Conservation (phyloP, 108 stramenopile species). For the Pseudonitzschia pungens region DNA sequence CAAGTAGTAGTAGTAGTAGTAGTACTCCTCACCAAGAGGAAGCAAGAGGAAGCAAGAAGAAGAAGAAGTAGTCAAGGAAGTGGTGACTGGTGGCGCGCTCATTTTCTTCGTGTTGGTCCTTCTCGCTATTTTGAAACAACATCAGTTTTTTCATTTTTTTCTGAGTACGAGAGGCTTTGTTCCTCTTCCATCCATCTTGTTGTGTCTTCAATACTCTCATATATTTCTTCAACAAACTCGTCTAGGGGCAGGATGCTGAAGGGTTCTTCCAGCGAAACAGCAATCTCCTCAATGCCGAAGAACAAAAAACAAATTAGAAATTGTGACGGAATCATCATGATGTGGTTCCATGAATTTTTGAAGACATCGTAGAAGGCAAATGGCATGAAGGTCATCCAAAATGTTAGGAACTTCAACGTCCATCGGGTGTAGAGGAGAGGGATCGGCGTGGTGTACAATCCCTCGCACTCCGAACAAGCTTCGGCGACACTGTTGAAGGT, state of each 20-base stretch:
- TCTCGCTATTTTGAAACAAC: too few relatives aligned
- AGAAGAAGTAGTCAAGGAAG: too few relatives aligned
- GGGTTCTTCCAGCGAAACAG: slow-evolving; percentile 53
- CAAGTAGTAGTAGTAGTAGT: too few relatives aligned
- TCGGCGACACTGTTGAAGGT: background rate
- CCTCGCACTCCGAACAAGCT: background rate
- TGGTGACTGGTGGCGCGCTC: too few relatives aligned
- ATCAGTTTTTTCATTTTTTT: background rate
- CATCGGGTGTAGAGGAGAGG: background rate
- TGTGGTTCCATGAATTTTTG: slow-evolving; percentile 12
- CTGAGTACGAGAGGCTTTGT: background rate
- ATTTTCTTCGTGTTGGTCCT: too few relatives aligned
- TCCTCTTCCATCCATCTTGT: background rate
- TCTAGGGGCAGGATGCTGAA: slow-evolving; percentile 50
- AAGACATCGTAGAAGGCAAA: slow-evolving; percentile 46
- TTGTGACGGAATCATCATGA: slow-evolving; percentile 32
- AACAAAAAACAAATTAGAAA: slow-evolving; percentile 39
- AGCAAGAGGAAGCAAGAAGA: too few relatives aligned
- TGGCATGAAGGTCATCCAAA: slow-evolving; percentile 46
- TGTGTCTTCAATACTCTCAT: slow-evolving; percentile 15
- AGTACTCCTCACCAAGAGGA: too few relatives aligned
- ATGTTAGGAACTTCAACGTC: background rate
- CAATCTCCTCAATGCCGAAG: slow-evolving; percentile 55
- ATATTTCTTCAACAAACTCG: slow-evolving; percentile 42
- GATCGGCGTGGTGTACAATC: background rate